Conservation (phyloP, 1,284 basidiomycete genomes). For the Ustilago lituana region DNA sequence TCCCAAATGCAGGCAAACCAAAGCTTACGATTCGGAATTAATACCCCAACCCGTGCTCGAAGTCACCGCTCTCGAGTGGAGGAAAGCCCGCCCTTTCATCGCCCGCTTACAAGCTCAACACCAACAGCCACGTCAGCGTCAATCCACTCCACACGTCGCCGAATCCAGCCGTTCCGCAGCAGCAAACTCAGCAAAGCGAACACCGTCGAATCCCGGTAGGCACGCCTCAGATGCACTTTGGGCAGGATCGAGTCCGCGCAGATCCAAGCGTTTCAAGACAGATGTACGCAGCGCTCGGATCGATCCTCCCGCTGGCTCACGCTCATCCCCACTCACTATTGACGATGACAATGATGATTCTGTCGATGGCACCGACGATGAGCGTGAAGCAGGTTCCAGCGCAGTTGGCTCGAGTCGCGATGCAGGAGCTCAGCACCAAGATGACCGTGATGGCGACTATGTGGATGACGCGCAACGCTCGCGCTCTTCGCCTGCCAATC, state of each 20-base stretch:
- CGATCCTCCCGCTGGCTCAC: slow-evolving; percentile 20
- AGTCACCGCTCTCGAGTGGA: slow-evolving; percentile 57
- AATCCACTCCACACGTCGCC: neutral
- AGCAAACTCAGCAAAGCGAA: slow-evolving; percentile 4
- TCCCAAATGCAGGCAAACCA: slow-evolving; percentile 63
- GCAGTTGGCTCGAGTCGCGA: neutral
- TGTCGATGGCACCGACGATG: slow-evolving; percentile 11
- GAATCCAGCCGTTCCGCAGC: slow-evolving; percentile 6
- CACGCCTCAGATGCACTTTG: neutral
- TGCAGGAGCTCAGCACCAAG: neutral
- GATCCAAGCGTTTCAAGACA: slow-evolving; percentile 36
- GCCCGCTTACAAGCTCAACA: slow-evolving; percentile 25
- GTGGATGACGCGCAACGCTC: neutral
- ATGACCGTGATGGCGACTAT: slow-evolving; percentile 21
- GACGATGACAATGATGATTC: slow-evolving; percentile 28
- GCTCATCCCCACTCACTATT: slow-evolving; percentile 34
- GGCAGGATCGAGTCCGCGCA: slow-evolving; percentile 20
- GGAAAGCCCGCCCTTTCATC: slow-evolving; percentile 24
- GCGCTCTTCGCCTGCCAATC: slow-evolving; percentile 22
- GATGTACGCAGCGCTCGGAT: slow-evolving; percentile 9
- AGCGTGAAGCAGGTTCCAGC: neutral
- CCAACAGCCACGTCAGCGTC: neutral
- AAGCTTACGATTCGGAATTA: slow-evolving; percentile 61
- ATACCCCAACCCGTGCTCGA: slow-evolving; percentile 58
- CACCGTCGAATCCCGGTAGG: slow-evolving; percentile 1